Base-by-base conservation (phyloP, 495 filamentous ascomycete species). In the Tirmania nivea region DNA sequence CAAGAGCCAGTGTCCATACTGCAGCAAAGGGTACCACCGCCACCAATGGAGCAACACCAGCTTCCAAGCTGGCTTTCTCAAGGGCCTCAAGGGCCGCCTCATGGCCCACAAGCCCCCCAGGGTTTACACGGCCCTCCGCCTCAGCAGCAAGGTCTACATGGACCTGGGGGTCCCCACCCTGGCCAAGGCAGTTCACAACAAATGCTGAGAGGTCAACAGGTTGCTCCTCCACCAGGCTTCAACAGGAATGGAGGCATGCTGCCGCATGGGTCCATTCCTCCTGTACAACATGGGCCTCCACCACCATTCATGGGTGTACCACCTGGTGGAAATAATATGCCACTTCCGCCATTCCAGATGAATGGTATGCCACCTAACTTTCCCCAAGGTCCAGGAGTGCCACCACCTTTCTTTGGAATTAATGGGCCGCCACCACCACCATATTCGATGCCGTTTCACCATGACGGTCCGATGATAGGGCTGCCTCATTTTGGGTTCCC, bases 381-480 rank as follows among this genome's bases (percentile, higher is more conserved):
- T 10, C 51, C 50, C 34, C 52, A 56, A 50, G 62, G 61, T n/a
- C 62, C 62, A 7, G 60, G 54, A n/a, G 60, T 55, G 20, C 57
- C 63, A 50, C 61, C 61, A 35, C 62, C 57, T 12, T 64, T 64
- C 52, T 65, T 65, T 53, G 50, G 57, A 8, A 62, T 62, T 59
- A 62, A 58, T 48, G 60, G 60, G 9, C 60, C 59, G 14, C 59
- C 58, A 35, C 58, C 59, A 35, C 59, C 51, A 17, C 54, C 59
- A 10, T 65, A 59, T 35, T 59, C 61, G 25, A 57, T 64, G 56
- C 62, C 54, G 31, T 65, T 64, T 36, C 62, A 65, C 35, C 62
- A 65, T 20, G 61, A 60, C 17, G 60, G 59, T n/a, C 56, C 59
- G 39, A 56, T 55, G 45, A 62, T 62, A 50, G 60, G 60, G n/a